Percentiles rank a stretch among this genome's conserved stretches.
Evolutionary conservation across 2,329 filamentous ascomycete genomes (phyloP).

Genomic region (Zasmidium angulare): DNA sequence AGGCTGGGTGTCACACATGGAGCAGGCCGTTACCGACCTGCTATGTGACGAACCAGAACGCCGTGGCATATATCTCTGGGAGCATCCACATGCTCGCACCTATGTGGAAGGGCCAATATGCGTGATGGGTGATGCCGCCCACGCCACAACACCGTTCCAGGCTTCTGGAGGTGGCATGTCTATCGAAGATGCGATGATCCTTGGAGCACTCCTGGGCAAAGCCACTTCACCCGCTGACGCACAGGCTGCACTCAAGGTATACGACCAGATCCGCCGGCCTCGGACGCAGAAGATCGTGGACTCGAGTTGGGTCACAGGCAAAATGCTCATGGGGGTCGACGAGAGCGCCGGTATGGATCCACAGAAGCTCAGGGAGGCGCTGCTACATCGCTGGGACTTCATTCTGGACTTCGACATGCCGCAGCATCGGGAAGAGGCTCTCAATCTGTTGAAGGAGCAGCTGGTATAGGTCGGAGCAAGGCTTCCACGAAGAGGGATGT

Average conservation of each 20-base stretch:
- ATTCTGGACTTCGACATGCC: conserved; percentile 15
- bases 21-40: conserved; percentile 1
- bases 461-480: neutral
- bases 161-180: conserved; percentile 2
- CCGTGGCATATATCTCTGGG: neutral
- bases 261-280: conserved; percentile 14
- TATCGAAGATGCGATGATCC: conserved; percentile 6
- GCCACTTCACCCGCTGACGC: neutral
- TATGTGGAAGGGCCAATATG: conserved; percentile 2
- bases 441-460: conserved; percentile 7
- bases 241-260: conserved; percentile 6
- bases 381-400: conserved; percentile 17
- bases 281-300: conserved; percentile 16
- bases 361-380: conserved; percentile 7
- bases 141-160: conserved; percentile 4
- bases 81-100: conserved; percentile 2
- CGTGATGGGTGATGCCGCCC: conserved; percentile 7
- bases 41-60: conserved; percentile 2
- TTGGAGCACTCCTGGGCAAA: conserved; percentile 3
- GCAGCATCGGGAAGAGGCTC: conserved; percentile 14
- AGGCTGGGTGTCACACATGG: neutral
- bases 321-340: conserved; percentile 13
- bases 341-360: conserved; percentile 9
- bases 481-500: too few relatives aligned
- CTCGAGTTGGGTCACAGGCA: conserved; percentile 14